phyloP scores from a whole-genome alignment of 1,284 basidiomycete species.

The Trichosporon ovoides region DNA sequence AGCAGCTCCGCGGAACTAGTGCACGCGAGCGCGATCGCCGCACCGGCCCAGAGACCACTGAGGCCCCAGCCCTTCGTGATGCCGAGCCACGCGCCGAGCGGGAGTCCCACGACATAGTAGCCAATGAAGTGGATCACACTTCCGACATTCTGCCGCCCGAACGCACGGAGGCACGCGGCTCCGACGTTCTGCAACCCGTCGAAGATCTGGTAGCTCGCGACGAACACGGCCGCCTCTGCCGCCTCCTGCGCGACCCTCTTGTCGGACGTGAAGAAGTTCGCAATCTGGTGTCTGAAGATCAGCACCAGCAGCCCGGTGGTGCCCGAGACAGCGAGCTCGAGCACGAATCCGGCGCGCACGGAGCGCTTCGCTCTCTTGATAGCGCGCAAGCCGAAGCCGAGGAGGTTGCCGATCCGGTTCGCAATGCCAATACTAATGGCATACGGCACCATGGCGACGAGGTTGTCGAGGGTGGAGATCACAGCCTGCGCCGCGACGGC shows the following conservation, averaged over 20 bases:
- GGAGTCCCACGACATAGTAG: conserved; percentile 27
- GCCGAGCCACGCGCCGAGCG: conserved; percentile 26
- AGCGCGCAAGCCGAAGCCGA: conserved; percentile 27
- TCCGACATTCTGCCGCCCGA: conserved; percentile 28
- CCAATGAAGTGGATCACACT: conserved; percentile 24
- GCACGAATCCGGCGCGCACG: conserved; percentile 25
- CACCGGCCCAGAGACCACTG: conserved; percentile 30
- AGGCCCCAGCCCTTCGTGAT: conserved; percentile 25
- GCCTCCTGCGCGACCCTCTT: conserved; percentile 22
- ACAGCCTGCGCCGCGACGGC: conserved; percentile 33
- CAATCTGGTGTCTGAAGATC: conserved; percentile 21
- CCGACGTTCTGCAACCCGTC: conserved; percentile 31
- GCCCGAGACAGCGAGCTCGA: conserved; percentile 22
- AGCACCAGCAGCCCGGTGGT: conserved; percentile 18
- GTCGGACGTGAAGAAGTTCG: conserved; percentile 25
- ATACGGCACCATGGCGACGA: conserved; percentile 23
- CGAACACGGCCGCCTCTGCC: conserved; percentile 21
- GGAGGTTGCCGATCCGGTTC: conserved; percentile 32
- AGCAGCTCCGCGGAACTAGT: conserved; percentile 21
- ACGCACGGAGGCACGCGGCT: conserved; percentile 29
- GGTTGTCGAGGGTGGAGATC: conserved; percentile 22
- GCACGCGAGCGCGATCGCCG: conserved; percentile 22
- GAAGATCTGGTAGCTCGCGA: conserved; percentile 25
- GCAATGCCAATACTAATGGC: conserved; percentile 25
- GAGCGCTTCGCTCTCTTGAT: conserved; percentile 22